Base-by-base conservation (phyloP, 1,284 basidiomycete genomes). In the Puccinia horiana region DNA sequence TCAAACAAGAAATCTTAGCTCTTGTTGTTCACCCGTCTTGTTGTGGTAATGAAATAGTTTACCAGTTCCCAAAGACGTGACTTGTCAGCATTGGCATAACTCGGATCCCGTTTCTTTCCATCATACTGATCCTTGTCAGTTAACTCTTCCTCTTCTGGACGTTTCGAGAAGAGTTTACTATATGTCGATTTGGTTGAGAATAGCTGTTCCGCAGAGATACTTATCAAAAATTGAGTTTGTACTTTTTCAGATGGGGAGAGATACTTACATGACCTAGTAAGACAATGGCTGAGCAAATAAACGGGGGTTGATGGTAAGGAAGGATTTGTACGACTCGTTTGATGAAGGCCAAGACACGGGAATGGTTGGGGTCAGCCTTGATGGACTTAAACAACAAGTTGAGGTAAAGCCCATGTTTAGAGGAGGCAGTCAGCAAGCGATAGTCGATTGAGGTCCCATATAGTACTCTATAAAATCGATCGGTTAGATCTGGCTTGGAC, bases 391-490 rank as follows among this genome's bases (percentile, higher is more conserved):
- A 96, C 29, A 98, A 88, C 29, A 99, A 88, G 87, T 99, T 99
- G 84, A 99, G 90, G 87, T 98, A 99, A 92, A 99, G 94, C 11
- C 96, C 94, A 87, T 98, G 95, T 87, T 99, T 98, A 42, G 93
- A 94, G 26, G 69, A n/a, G 23, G 95, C 95, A 0, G 90, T 90
- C 23, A 92, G 90, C 6, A 99, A 90, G 16, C 97, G 92, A 0
- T 89, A 88, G 85, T 99, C 96, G 52, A 93, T 91, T 8, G 99
- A 89, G 1, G 94, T 96, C 42, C 92, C 91, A 86, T 99, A 99
- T 0, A 99, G 89, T 0, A 94, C 92, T 70, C 95, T 91, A 88
- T 95, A 98, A 88, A 95, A 99, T 49, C 97, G 90, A 85, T 95
- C 92, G 1, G 90, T 89, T 20, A 95, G 90, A 0, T 91, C 88